A percentile compares a stretch with the other conserved stretches of the same genome.
Evolutionary conservation across 2,329 filamentous ascomycete genomes (phyloP).

Genomic region (Colletotrichum zoysiae): DNA sequence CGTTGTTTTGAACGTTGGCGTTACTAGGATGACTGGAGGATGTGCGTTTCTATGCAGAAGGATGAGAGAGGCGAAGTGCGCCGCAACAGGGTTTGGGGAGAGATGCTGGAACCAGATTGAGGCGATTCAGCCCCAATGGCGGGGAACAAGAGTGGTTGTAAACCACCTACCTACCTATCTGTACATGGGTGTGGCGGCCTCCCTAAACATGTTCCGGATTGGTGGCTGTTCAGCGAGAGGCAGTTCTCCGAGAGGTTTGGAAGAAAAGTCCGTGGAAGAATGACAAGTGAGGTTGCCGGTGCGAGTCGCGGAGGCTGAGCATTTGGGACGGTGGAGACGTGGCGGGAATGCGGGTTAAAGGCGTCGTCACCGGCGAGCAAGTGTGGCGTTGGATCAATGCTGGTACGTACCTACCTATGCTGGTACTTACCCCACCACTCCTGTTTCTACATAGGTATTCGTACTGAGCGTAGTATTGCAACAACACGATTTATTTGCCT

Average conservation of each 20-base stretch:
- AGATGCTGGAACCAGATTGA: slow-evolving; percentile 12
- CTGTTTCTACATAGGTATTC: not conserved
- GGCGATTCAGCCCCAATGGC: slow-evolving; percentile 39
- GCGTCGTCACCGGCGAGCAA: slow-evolving; percentile 35
- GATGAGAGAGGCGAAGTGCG: slow-evolving; percentile 2
- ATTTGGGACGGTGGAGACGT: slow-evolving; percentile 15
- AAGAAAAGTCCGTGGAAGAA: slow-evolving; percentile 10
- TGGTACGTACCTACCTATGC: not conserved
- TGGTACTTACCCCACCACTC: not conserved
- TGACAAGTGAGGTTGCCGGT: not conserved
- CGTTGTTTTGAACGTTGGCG: not conserved
- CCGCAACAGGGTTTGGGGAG: slow-evolving; percentile 34
- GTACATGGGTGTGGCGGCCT: not conserved
- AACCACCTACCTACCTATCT: no score
- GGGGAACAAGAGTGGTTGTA: not conserved
- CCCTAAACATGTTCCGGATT: slow-evolving; percentile 4
- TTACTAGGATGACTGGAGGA: not conserved
- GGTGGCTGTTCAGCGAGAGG: slow-evolving; percentile 16
- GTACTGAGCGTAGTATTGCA: no score
- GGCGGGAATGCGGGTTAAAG: slow-evolving; percentile 8
- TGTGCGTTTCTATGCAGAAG: not conserved
- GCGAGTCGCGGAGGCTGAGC: slow-evolving; percentile 35
- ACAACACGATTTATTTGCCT: no score
- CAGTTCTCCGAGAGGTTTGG: not conserved
- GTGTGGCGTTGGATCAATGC: slow-evolving; percentile 30